Evolutionary conservation across 371 early-diverging fungal species (phyloP).

Genomic region (Caulochytrium protostelioides): DNA sequence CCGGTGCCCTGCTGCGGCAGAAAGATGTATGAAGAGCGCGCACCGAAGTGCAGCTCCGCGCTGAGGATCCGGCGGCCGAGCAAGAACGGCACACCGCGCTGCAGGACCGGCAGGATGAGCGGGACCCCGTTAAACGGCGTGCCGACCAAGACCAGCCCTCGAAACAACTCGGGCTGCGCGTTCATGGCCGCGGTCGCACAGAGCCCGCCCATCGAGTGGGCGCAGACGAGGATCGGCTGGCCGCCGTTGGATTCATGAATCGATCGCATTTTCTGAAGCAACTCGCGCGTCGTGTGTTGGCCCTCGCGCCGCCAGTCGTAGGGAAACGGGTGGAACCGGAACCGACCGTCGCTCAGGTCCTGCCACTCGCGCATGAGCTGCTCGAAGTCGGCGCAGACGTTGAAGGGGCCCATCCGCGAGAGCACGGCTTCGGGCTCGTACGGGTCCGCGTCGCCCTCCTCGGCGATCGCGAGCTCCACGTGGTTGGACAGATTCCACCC

Average conservation of each 20-base stretch:
- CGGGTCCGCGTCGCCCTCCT: constrained; percentile 3
- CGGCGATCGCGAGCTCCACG: neutral
- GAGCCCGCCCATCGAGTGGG: constrained; percentile 9
- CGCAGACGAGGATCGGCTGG: constrained; percentile 3
- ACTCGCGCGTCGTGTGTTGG: constrained; percentile 1
- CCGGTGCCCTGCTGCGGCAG: constrained; percentile 7
- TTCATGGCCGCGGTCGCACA: constrained; percentile 4
- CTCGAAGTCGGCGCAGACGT: constrained; percentile 6
- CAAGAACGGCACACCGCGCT: constrained; percentile 6
- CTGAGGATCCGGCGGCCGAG: constrained; percentile 4
- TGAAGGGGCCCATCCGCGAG: constrained; percentile 7
- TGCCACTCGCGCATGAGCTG: constrained; percentile 3
- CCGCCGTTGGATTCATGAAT: constrained; percentile 4
- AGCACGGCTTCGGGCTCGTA: constrained; percentile 1
- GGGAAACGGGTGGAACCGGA: constrained; percentile 7
- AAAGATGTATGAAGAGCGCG: constrained; percentile 5
- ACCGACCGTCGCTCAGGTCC: constrained; percentile 2
- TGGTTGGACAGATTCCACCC: neutral
- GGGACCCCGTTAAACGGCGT: constrained; percentile 9
- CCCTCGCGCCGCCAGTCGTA: constrained; percentile 10
- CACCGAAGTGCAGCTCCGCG: constrained; percentile 5
- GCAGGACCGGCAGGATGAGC: constrained; percentile 5
- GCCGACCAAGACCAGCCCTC: constrained; percentile 5
- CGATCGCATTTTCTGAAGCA: constrained; percentile 1
- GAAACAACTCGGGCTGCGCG: constrained; percentile 6